phyloP scores from a whole-genome alignment of 805 yeast species.

The Yueomyces sp. region DNA sequence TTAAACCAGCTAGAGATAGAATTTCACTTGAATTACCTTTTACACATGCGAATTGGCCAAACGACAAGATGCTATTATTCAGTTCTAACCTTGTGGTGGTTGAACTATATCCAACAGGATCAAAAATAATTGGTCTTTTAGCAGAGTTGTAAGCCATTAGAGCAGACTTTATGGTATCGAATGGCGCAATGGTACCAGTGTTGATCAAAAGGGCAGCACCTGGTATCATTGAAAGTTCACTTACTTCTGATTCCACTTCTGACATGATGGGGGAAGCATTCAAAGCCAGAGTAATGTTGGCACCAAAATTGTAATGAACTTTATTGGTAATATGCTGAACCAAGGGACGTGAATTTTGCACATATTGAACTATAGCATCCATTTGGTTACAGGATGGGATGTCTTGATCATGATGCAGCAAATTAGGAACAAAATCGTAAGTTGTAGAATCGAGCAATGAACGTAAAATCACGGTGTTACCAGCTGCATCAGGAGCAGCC shows the following conservation, averaged over 20 bases:
- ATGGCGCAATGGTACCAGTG: constrained; percentile 55
- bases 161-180: constrained; percentile 37
- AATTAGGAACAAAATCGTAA: constrained; percentile 8
- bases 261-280: constrained; percentile 90
- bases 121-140: constrained; percentile 58
- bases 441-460: constrained; percentile 8
- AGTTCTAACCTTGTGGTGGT: constrained; percentile 40
- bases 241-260: constrained; percentile 53
- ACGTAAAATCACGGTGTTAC: constrained; percentile 32
- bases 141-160: constrained; percentile 40
- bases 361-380: constrained; percentile 12
- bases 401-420: not conserved
- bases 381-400: constrained; percentile 1
- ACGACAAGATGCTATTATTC: constrained; percentile 35
- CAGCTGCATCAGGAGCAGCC: constrained; percentile 42
- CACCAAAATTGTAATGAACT: constrained; percentile 82
- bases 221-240: constrained; percentile 46
- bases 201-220: constrained; percentile 49
- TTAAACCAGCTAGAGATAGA: constrained; percentile 38
- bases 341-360: constrained; percentile 34
- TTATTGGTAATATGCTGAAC: constrained; percentile 80
- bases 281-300: constrained; percentile 70
- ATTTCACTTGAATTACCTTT: constrained; percentile 87
- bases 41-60: constrained; percentile 50
- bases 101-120: constrained; percentile 93